These are phyloP conservation scores for Sutorius australiensis DNA, from an alignment of 768 basidiomycete genomes.

Conservation along the genomic window DNA sequence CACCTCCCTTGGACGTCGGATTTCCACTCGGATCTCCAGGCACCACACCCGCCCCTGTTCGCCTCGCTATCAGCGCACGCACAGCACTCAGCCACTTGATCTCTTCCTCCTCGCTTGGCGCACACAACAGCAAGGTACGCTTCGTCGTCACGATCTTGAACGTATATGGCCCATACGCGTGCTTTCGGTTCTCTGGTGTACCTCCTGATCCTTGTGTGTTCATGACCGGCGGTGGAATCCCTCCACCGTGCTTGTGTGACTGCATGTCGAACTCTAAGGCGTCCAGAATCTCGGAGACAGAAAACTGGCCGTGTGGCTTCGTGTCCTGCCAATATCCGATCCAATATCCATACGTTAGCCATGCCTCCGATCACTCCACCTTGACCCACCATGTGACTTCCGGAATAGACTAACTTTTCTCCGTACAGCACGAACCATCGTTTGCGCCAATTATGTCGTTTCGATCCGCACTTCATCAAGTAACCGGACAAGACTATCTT, in stretches of 20 bases:
- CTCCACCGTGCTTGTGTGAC: conserved; percentile 42
- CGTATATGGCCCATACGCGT: conserved; percentile 51
- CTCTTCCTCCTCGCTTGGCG: conserved; percentile 96
- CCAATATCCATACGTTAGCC: conserved; percentile 8
- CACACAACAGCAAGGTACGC: conserved; percentile 82
- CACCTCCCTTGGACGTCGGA: conserved; percentile 10
- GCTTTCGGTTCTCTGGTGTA: conserved; percentile 40
- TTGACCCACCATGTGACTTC: conserved; percentile 87
- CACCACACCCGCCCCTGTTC: conserved; percentile 49
- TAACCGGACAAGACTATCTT: conserved; percentile 87
- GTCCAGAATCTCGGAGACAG: conserved; percentile 82
- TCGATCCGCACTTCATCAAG: conserved; percentile 93
- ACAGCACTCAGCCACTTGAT: conserved; percentile 97
- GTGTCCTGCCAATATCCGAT: conserved; percentile 60
- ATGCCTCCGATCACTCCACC: conserved; percentile 8
- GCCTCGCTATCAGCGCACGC: conserved; percentile 80
- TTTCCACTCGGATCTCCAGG: conserved; percentile 41
- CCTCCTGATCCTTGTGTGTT: conserved; percentile 35
- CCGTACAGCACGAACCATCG: conserved; percentile 94
- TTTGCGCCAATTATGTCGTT: conserved; percentile 93
- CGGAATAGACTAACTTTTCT: conserved; percentile 82
- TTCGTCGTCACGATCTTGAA: conserved; percentile 98
- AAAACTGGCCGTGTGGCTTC: conserved; percentile 82
- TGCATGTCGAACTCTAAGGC: conserved; percentile 84
- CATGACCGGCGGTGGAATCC: conserved; percentile 30